A percentile compares a stretch with the other conserved stretches of the same genome.
Conservation (phyloP, 2,329 filamentous ascomycete species). For the Aspergillus brasiliensis region DNA sequence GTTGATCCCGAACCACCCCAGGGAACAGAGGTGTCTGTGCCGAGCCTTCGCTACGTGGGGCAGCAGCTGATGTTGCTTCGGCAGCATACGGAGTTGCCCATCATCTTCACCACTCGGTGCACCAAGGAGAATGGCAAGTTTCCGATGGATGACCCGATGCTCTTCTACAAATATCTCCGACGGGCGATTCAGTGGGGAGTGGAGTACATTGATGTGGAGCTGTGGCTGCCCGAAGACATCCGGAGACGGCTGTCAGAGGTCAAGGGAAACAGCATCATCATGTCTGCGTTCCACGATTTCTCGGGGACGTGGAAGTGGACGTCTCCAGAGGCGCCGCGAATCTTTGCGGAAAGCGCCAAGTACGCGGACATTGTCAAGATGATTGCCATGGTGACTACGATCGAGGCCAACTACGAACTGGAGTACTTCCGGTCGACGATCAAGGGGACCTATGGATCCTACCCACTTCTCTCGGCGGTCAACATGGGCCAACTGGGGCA, state of each 20-base stretch:
- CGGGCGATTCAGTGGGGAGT: slow-evolving; percentile 86
- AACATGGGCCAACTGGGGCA: slow-evolving; percentile 89
- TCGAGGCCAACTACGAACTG: slow-evolving; percentile 86
- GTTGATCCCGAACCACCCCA: slow-evolving; percentile 69
- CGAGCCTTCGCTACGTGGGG: slow-evolving; percentile 80
- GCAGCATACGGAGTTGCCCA: slow-evolving; percentile 82
- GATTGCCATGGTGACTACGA: slow-evolving; percentile 79
- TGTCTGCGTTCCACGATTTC: slow-evolving; percentile 91
- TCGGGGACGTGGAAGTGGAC: slow-evolving; percentile 84
- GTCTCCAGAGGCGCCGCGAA: slow-evolving; percentile 67
- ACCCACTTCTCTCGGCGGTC: slow-evolving; percentile 76
- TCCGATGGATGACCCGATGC: slow-evolving; percentile 74
- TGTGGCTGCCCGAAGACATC: slow-evolving; percentile 81
- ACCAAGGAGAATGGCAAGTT: slow-evolving; percentile 81
- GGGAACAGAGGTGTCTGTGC: slow-evolving; percentile 61
- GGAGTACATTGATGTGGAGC: slow-evolving; percentile 85
- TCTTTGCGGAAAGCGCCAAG: slow-evolving; percentile 71
- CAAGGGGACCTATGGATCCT: slow-evolving; percentile 63
- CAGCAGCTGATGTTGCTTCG: slow-evolving; percentile 83
- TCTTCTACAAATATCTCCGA: slow-evolving; percentile 79
- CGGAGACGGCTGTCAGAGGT: slow-evolving; percentile 67
- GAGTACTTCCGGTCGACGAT: slow-evolving; percentile 84
- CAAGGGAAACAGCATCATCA: slow-evolving; percentile 78
- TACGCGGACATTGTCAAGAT: slow-evolving; percentile 89
- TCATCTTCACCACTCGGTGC: slow-evolving; percentile 85